Percentiles rank a stretch among this genome's conserved stretches.
Conservation (phyloP, 2,329 filamentous ascomycete species). For the Ustilaginoidea virens region DNA sequence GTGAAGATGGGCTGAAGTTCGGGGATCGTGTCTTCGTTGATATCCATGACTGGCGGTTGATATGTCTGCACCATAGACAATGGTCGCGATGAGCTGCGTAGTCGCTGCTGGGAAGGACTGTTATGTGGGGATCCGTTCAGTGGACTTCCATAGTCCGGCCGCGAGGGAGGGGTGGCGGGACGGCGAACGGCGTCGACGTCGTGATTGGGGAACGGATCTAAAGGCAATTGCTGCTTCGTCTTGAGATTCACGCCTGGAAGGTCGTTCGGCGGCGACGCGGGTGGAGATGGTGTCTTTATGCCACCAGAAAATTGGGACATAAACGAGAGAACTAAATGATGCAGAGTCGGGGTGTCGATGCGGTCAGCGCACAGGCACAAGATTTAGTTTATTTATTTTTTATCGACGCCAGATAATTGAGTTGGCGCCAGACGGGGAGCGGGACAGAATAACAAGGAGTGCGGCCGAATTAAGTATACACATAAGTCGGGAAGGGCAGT, state of each 20-base stretch:
- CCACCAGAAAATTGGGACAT: constrained; percentile 62
- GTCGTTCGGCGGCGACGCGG: constrained; percentile 27
- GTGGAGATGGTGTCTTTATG: constrained; percentile 28
- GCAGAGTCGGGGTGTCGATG: constrained; percentile 1
- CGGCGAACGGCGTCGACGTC: constrained; percentile 19
- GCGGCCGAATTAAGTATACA: background rate
- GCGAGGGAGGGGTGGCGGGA: constrained; percentile 22
- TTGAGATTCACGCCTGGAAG: constrained; percentile 16
- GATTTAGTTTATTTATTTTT: no score
- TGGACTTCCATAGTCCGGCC: constrained; percentile 26
- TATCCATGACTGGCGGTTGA: constrained; percentile 73
- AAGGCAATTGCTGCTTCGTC: constrained; percentile 11
- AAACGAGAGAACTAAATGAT: constrained; percentile 60
- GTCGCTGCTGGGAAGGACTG: constrained; percentile 24
- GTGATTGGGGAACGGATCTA: constrained; percentile 19
- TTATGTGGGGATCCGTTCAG: constrained; percentile 26
- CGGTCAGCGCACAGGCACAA: background rate
- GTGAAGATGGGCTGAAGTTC: constrained; percentile 91
- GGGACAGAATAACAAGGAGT: background rate
- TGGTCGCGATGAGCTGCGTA: constrained; percentile 47
- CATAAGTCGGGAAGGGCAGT: background rate
- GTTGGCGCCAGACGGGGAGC: background rate
- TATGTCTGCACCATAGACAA: constrained; percentile 78
- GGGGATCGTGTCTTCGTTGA: constrained; percentile 71
- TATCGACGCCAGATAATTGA: no score